Base-by-base conservation (phyloP, 2,329 filamentous ascomycete species). In the Cladosporium sp. region DNA sequence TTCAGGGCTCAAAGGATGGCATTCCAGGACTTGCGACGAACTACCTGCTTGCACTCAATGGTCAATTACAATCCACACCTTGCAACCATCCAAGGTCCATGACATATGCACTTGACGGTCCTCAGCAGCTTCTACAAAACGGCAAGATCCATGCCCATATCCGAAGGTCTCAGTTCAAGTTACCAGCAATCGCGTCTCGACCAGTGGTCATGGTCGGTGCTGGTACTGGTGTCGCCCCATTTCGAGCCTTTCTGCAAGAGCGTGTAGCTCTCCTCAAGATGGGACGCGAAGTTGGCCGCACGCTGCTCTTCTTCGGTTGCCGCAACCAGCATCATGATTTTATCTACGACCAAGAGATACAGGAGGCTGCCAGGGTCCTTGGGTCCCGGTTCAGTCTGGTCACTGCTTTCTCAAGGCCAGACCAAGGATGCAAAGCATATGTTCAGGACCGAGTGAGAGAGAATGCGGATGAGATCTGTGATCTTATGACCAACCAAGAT, bases 141-240 rank as follows among this genome's bases (percentile, higher is more conserved):
- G 6, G 63, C 30, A 65, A 65, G 56, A 60, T 66, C 60, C 69
- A 58, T 66, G 80, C 79, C 0, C 77, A 80, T 65, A 72, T 81
- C 53, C 77, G 78, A 34, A 76, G 75, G 63, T 82, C 79, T 0
- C 79, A 77, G 48, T 84, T 84, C 76, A 82, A 81, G 63, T 76
- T 84, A 4, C 82, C 82, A 0, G 70, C 77, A 18, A 72, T 76
- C 0, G 71, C 76, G 7, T 76, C 71, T 4, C 79, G 76, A 0
- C 85, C 84, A 0, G 72, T 88, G 10, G 76, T 87, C 57, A 83
- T 86, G 81, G 76, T 86, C 7, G 82, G 76, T 2, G 77, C 83
- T 0, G 84, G 84, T 1, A 85, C 82, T 0, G 83, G 83, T 3
- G 72, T 85, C 18, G 83, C 83, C 0, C 82, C 82, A 0, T 80